A percentile compares a stretch with the other conserved stretches of the same genome.
These are phyloP conservation scores for Sugiyamaella castrensis DNA, from an alignment of 1,139 yeast genomes.

Conservation along the genomic window DNA sequence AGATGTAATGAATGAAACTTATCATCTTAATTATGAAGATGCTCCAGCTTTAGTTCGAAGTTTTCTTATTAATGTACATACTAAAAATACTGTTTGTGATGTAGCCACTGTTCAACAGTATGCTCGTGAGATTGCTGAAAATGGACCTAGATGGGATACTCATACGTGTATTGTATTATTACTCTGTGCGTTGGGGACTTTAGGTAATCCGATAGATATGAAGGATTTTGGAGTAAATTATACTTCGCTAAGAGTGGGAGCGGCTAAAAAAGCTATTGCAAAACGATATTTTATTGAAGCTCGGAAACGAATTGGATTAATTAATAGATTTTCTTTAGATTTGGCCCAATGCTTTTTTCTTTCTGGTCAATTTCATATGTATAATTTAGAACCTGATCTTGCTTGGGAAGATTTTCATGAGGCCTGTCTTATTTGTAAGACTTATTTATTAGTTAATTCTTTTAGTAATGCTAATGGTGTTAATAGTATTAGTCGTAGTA, in stretches of 20 bases:
- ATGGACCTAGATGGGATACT: slow-evolving; percentile 21
- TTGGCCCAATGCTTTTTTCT: slow-evolving; percentile 22
- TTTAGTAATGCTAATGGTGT: slow-evolving; percentile 4
- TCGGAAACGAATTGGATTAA: slow-evolving; percentile 20
- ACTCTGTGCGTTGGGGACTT: slow-evolving; percentile 20
- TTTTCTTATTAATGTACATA: slow-evolving; percentile 21
- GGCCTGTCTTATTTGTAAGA: slow-evolving; percentile 22
- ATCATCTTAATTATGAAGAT: slow-evolving; percentile 16
- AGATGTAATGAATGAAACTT: slow-evolving; percentile 12
- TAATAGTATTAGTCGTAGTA: slow-evolving; percentile 9
- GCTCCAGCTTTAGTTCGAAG: slow-evolving; percentile 20
- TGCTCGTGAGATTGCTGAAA: slow-evolving; percentile 18
- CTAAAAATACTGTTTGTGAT: slow-evolving; percentile 23
- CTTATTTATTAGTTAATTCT: slow-evolving; percentile 16
- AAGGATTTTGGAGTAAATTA: slow-evolving; percentile 17
- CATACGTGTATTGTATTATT: slow-evolving; percentile 20
- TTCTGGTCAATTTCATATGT: slow-evolving; percentile 22
- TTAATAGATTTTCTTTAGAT: slow-evolving; percentile 17
- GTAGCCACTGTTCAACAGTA: slow-evolving; percentile 18
- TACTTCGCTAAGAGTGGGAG: slow-evolving; percentile 16
- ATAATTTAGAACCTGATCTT: slow-evolving; percentile 20
- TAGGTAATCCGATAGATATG: slow-evolving; percentile 19
- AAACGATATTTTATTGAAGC: slow-evolving; percentile 22
- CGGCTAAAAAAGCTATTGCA: slow-evolving; percentile 13
- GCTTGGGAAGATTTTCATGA: slow-evolving; percentile 25